phyloP scores from a whole-genome alignment of 306 rosid genomes.

The Hippophae gyantsensis region DNA sequence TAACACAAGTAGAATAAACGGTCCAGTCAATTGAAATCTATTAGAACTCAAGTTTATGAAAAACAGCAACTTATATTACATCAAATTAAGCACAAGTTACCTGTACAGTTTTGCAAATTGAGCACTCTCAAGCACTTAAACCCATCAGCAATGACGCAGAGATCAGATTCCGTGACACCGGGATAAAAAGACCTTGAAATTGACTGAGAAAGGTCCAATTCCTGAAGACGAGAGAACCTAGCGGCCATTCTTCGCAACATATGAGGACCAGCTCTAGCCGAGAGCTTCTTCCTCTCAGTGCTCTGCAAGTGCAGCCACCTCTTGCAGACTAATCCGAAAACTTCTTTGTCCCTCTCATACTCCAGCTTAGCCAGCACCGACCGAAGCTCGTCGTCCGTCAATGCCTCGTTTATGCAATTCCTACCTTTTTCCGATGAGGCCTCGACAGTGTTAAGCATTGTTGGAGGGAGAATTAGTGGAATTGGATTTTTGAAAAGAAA shows the following conservation, averaged over 20 bases:
- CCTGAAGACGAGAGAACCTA: constrained; percentile 59
- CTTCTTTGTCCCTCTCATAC: constrained; percentile 61
- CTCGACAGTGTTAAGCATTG: constrained; percentile 30
- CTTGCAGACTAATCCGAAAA: constrained; percentile 77
- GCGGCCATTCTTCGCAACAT: constrained; percentile 80
- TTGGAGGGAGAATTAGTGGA: neutral
- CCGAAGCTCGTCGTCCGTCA: constrained; percentile 82
- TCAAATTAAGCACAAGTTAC: constrained; percentile 17
- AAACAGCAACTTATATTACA: too few relatives aligned
- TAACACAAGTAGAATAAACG: neutral
- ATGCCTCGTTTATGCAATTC: constrained; percentile 48
- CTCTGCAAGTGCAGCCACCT: constrained; percentile 90
- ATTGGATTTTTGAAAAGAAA: too few relatives aligned
- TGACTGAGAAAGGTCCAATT: constrained; percentile 86
- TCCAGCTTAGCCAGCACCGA: constrained; percentile 51
- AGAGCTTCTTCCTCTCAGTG: constrained; percentile 76
- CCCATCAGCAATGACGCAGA: constrained; percentile 57
- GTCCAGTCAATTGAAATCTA: neutral
- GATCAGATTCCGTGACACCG: constrained; percentile 82
- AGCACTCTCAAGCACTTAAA: constrained; percentile 62
- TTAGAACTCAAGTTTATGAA: neutral
- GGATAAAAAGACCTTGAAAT: constrained; percentile 86
- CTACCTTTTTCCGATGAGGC: constrained; percentile 9
- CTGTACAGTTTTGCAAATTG: constrained; percentile 67
- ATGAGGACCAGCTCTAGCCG: constrained; percentile 85